Evolutionary conservation across 2,329 filamentous ascomycete genomes (phyloP).

Genomic region (Phaeosphaeriaceae sp.): DNA sequence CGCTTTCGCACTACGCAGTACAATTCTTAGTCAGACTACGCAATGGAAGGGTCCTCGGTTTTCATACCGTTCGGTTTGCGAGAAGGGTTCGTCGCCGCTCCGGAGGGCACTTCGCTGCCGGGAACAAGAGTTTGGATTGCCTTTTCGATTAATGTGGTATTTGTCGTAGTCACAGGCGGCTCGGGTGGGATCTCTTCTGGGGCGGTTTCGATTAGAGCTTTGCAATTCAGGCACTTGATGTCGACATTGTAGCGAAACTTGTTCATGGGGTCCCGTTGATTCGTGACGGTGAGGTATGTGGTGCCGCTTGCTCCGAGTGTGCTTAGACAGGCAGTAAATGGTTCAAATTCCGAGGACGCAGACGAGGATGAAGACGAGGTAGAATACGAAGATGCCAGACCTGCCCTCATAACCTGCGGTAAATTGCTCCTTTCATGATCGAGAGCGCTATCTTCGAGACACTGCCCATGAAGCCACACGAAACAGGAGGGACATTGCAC

Average conservation of each 20-base stretch:
- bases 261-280: constrained; percentile 14
- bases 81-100: background rate
- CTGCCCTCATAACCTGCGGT: background rate
- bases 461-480: constrained; percentile 54
- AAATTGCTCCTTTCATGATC: constrained; percentile 5
- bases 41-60: background rate
- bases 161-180: background rate
- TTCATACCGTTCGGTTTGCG: background rate
- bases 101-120: background rate
- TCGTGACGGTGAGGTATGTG: constrained; percentile 24
- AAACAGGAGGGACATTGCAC: constrained; percentile 52
- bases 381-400: too few species aligned
- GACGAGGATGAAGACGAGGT: too few species aligned
- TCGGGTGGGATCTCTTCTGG: constrained; percentile 7
- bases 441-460: constrained; percentile 35
- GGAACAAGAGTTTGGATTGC: background rate
- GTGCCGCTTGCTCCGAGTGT: constrained; percentile 5
- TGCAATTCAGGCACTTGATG: constrained; percentile 29
- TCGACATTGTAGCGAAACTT: constrained; percentile 20
- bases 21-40: background rate
- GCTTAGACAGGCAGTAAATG: constrained; percentile 16
- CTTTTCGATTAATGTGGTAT: background rate
- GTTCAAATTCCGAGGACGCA: background rate
- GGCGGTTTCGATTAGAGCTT: constrained; percentile 21
- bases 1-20: background rate